phyloP scores from a whole-genome alignment of 768 basidiomycete genomes.

The Pholiota microspora region DNA sequence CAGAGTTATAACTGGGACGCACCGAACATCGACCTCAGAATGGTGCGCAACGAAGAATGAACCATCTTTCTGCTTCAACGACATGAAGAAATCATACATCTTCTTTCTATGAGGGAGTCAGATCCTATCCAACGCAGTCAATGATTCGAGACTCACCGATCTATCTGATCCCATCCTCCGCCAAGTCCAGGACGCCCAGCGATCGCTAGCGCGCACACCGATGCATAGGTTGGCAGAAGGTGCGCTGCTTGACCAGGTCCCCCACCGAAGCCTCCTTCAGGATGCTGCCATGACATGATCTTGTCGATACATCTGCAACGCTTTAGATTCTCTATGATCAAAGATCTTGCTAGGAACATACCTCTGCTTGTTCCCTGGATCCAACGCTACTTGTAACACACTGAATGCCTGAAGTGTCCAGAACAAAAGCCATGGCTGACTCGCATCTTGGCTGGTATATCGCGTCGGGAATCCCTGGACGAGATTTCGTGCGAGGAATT shows the following conservation, averaged over 20 bases:
- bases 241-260: conserved; percentile 89
- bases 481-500: conserved; percentile 71
- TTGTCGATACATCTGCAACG: conserved; percentile 70
- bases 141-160: conserved; percentile 50
- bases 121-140: not conserved
- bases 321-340: not conserved
- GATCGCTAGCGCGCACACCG: conserved; percentile 81
- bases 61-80: conserved; percentile 89
- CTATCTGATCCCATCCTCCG: conserved; percentile 86
- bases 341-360: conserved; percentile 28
- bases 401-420: conserved; percentile 90
- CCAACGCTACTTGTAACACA: conserved; percentile 72
- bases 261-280: conserved; percentile 88
- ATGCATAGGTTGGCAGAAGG: conserved; percentile 86
- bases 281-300: conserved; percentile 78
- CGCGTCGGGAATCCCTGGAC: conserved; percentile 77
- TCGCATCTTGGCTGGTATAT: conserved; percentile 87
- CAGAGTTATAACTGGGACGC: conserved; percentile 16
- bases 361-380: conserved; percentile 77
- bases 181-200: conserved; percentile 68
- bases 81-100: conserved; percentile 88
- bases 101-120: conserved; percentile 45
- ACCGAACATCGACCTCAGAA: conserved; percentile 95
- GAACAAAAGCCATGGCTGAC: conserved; percentile 92
- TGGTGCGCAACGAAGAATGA: conserved; percentile 87